Evolutionary conservation across 768 basidiomycete genomes (phyloP), one percentile per base, ranked within the genome.

Genomic region (Termitomyces heimii): DNA sequence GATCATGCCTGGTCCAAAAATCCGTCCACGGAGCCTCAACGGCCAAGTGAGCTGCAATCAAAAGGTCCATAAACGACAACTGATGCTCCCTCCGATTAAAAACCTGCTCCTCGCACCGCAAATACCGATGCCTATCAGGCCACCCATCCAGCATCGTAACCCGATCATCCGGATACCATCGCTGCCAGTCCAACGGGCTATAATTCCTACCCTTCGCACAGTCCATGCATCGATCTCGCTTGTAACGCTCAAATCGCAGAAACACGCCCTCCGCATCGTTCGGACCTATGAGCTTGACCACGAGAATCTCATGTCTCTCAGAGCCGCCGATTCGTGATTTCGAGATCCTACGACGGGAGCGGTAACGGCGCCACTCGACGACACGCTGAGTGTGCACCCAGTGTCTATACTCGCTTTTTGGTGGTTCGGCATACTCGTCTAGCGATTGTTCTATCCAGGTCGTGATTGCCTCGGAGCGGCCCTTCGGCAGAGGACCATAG

Each of bases 341-440:
- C n/a, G n/a, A 7, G 20, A n/a, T 13, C 5, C 24, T 26, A 5
- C 29, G 16, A 1, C 55, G 48, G 22, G 35, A 39, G 8, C 54
- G 24, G 45, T 56, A 56, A 20, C 55, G 46, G 8, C 55, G 40
- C 55, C 55, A 56, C 32, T 56, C 55, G 39, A 50, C 24, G 8
- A 56, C 24, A 18, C 47, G 40, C 4, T 40, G 39, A 2, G 6
- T 12, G 18, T 42, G 28, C 10, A 12, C 40, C 55, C 46, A 56
- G 28, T 8, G n/a, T 13, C 40, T 29, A 28, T 24, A 56, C 24
- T 6, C 39, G 20, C 9, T 24, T 5, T 50, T 32, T 13, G 20
- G 16, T 5, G 44, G 32, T 9, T 24, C 14, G 3, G 13, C 1
- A 28, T 50, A 34, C 24, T 40, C 7, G 10, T 48, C 24, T 12